Percentiles rank a stretch among this genome's conserved stretches.
phyloP scores from a whole-genome alignment of 176 grass and related monocot genomes.

The Ensete glaucum region DNA sequence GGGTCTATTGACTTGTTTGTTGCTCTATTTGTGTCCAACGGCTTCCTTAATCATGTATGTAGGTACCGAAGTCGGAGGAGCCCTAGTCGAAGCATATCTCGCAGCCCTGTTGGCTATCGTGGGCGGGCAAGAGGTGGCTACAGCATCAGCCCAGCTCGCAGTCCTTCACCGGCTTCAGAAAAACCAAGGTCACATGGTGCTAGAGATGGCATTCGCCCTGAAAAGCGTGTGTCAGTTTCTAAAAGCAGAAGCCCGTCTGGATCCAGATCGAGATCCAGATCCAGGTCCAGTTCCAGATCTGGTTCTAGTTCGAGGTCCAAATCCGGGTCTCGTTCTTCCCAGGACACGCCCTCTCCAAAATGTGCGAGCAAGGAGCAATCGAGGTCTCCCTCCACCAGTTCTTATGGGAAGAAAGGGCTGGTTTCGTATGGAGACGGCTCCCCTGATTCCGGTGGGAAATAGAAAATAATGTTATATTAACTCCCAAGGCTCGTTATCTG shows the following conservation, averaged over 20 bases:
- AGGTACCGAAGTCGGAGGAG: slow-evolving; percentile 80
- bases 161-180: slow-evolving; percentile 46
- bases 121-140: slow-evolving; percentile 45
- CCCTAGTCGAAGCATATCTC: slow-evolving; percentile 48
- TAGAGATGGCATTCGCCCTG: slow-evolving; percentile 5
- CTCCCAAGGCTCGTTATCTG: not conserved
- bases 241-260: slow-evolving; percentile 66
- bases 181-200: slow-evolving; percentile 41
- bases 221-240: slow-evolving; percentile 37
- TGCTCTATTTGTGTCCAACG: slow-evolving; percentile 9
- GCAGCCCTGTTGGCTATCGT: slow-evolving; percentile 41
- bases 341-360: slow-evolving; percentile 52
- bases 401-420: slow-evolving; percentile 72
- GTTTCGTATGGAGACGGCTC: slow-evolving; percentile 90
- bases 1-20: too few species aligned
- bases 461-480: not conserved
- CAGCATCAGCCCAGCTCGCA: slow-evolving; percentile 54
- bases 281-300: not conserved
- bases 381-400: slow-evolving; percentile 46
- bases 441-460: slow-evolving; percentile 33
- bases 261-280: slow-evolving; percentile 50
- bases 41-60: not conserved
- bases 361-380: slow-evolving; percentile 40
- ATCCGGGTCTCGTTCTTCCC: slow-evolving; percentile 31
- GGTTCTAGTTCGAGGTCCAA: not conserved